Base-by-base conservation (phyloP, 192 early-diverging fungal genomes). In the Ramicandelaber brevisporus region DNA sequence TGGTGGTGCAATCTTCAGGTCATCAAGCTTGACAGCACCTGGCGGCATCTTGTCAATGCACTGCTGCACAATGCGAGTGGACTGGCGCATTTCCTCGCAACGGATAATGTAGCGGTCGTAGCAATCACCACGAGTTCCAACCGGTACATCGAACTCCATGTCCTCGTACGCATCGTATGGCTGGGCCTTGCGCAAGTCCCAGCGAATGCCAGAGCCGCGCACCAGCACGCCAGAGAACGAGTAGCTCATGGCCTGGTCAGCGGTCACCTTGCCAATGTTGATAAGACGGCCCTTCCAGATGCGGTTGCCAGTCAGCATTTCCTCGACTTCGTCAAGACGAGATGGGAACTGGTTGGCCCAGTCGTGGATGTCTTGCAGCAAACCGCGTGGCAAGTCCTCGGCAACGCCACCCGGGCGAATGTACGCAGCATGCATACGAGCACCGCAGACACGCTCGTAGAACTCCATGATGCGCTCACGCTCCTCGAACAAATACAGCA, bases 401-500 rank as follows among this genome's bases (percentile, higher is more conserved):
- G 81, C 59, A 13, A 97, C 92, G 41, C 92, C 92, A 7, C 87
- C 92, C 5, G 87, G 87, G 31, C 92, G 73, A 22, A 97, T 76
- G 45, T 92, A 97, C 19, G 87, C 87, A 19, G 85, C 67, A 55
- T 97, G 92, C 71, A 97, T 84, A 42, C 92, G 83, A 14, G 92
- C 92, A 21, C 92, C 92, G 6, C 79, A 87, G 16, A 92, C 87
- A 46, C 92, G 83, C 48, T 97, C 92, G 53, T 97, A 97, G 41
- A 87, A 92, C 65, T 97, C 92, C 79, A 97, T 97, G 38, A 86
- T 56, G 54, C 88, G 85, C 50, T 97, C 92, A 48, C 92, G 83
- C 59, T 97, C 92, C 63, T 97, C 92, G 42, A 97, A 93, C 77
- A 93, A 70, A 69, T 85, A 97, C 50, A 97, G 59, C 62, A 97